Percentiles rank a stretch among this genome's conserved stretches.
These are phyloP conservation scores for Blepharisma stoltei DNA, from an alignment of 73 alveolate genomes.

Conservation along the genomic window DNA sequence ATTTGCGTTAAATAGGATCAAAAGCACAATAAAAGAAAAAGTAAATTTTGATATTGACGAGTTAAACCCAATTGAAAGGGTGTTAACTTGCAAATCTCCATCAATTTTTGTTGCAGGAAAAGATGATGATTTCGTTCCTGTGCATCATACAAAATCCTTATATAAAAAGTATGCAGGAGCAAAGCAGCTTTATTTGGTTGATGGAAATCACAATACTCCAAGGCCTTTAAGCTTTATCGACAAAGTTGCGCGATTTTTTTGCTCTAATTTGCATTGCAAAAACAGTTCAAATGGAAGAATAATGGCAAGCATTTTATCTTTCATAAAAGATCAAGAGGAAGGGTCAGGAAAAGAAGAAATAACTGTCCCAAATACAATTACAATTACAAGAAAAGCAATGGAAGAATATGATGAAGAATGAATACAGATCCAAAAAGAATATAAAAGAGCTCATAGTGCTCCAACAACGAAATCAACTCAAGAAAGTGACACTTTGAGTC, in stretches of 20 bases:
- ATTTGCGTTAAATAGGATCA: constrained; percentile 49
- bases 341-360: no score
- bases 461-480: no score
- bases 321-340: no score
- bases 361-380: no score
- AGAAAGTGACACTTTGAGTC: no score
- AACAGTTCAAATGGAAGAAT: neutral
- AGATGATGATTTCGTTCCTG: constrained; percentile 64
- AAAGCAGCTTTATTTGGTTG: constrained; percentile 56
- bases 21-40: constrained; percentile 60
- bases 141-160: constrained; percentile 62
- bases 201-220: constrained; percentile 75
- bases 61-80: constrained; percentile 59
- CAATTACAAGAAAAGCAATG: no score
- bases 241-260: constrained; percentile 70
- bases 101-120: constrained; percentile 66
- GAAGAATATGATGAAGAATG: no score
- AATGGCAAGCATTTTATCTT: neutral
- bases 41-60: constrained; percentile 64
- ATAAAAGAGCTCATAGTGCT: no score
- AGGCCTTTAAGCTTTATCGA: constrained; percentile 65
- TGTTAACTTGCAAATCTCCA: constrained; percentile 65
- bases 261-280: constrained; percentile 62
- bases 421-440: no score
- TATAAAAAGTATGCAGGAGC: constrained; percentile 61